Percentiles rank a stretch among this genome's conserved stretches.
Evolutionary conservation across 345 rosid species (phyloP).

Genomic region (Fremontodendron californicum): DNA sequence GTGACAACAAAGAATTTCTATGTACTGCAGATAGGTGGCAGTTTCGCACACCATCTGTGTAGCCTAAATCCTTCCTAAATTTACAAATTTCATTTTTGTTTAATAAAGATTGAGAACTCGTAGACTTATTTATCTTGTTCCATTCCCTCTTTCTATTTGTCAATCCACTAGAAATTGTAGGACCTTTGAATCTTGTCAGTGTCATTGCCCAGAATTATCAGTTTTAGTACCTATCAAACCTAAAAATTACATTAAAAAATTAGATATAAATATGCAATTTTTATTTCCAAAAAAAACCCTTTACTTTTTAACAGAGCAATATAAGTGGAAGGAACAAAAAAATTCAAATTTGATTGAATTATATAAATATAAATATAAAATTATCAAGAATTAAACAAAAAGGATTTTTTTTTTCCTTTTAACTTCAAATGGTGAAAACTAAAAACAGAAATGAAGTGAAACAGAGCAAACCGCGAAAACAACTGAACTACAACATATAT

Average conservation of each 20-base stretch:
- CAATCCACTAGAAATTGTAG: constrained; percentile 33
- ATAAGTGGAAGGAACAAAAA: not conserved
- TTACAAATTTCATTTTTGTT: constrained; percentile 17
- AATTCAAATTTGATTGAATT: not conserved
- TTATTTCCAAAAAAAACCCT: not conserved
- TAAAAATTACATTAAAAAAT: not conserved
- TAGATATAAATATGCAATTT: too few species aligned
- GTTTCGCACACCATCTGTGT: constrained; percentile 15
- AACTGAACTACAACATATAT: not conserved
- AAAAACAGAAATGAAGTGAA: not conserved
- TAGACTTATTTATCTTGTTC: constrained; percentile 16
- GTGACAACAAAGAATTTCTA: constrained; percentile 23
- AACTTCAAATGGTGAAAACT: not conserved
- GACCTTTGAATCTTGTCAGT: constrained; percentile 35
- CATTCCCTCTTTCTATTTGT: constrained; percentile 24
- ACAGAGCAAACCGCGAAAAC: not conserved
- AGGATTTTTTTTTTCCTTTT: not conserved
- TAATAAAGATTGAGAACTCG: constrained; percentile 16
- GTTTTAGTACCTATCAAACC: not conserved
- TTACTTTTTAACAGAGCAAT: not conserved
- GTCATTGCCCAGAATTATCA: constrained; percentile 28
- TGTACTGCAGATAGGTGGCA: constrained; percentile 20
- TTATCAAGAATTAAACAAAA: not conserved
- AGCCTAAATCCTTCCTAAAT: constrained; percentile 20
- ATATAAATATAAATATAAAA: not conserved